phyloP scores from a whole-genome alignment of 106 monocot species.

The Platanthera guangdongensis region DNA sequence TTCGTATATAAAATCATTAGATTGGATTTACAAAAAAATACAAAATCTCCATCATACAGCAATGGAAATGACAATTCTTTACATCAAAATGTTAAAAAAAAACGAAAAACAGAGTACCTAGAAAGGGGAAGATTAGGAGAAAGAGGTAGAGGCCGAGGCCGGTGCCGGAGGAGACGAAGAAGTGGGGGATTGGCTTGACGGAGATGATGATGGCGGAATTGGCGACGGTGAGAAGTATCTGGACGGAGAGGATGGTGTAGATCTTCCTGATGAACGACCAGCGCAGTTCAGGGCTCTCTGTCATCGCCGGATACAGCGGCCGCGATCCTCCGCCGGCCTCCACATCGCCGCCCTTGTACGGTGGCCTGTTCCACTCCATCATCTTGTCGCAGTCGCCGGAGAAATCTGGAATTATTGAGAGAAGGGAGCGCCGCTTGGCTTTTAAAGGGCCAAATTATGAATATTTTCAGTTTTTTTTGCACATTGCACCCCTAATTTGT shows the following conservation, averaged over 20 bases:
- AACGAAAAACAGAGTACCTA: constrained; percentile 27
- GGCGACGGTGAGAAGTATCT: constrained; percentile 59
- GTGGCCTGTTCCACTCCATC: constrained; percentile 7
- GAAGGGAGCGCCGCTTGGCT: not conserved
- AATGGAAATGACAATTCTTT: not conserved
- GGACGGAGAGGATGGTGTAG: constrained; percentile 67
- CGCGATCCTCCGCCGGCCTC: constrained; percentile 34
- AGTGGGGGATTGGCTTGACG: constrained; percentile 48
- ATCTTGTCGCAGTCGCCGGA: not conserved
- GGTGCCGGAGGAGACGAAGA: constrained; percentile 52
- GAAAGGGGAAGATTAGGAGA: constrained; percentile 52
- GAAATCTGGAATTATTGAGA: not conserved
- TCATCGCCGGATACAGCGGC: constrained; percentile 78
- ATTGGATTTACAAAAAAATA: too few species aligned
- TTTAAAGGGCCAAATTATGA: too few species aligned
- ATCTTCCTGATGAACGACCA: constrained; percentile 89
- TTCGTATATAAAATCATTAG: not conserved
- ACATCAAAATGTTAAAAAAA: not conserved
- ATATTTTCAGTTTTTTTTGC: too few species aligned
- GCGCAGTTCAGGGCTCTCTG: constrained; percentile 64
- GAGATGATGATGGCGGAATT: constrained; percentile 59
- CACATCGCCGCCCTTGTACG: constrained; percentile 31
- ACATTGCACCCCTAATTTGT: too few species aligned
- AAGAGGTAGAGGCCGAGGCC: constrained; percentile 73
- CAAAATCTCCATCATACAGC: not conserved